Evolutionary conservation across 225 moss, liverwort and hornwort species (phyloP).

Genomic region (Physcomitrellopsis africana): DNA sequence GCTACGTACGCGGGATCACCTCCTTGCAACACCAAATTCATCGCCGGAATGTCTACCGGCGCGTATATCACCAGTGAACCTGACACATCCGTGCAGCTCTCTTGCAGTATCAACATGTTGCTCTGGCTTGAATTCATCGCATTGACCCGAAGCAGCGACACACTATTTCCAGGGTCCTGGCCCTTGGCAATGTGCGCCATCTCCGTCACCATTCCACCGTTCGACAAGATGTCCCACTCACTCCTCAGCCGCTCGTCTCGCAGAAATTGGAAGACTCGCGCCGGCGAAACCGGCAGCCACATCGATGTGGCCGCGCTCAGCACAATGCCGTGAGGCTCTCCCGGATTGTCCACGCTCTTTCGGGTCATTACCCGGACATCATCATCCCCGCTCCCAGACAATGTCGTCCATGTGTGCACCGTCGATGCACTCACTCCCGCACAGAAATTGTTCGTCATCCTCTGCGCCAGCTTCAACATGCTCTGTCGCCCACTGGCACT

Average conservation of each 20-base stretch:
- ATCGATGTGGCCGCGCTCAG: conserved; percentile 91
- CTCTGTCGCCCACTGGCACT: conserved; percentile 65
- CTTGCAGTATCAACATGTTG: conserved; percentile 70
- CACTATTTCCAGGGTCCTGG: conserved; percentile 63
- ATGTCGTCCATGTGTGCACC: conserved; percentile 85
- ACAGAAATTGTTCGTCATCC: conserved; percentile 98
- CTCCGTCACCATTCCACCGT: conserved; percentile 62
- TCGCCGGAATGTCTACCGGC: conserved; percentile 67
- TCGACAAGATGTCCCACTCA: conserved; percentile 67
- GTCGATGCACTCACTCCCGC: conserved; percentile 92
- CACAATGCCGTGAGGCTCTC: conserved; percentile 94
- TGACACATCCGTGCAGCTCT: conserved; percentile 68
- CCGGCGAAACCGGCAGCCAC: conserved; percentile 75
- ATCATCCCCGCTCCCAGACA: conserved; percentile 82
- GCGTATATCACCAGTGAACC: conserved; percentile 65
- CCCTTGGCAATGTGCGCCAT: conserved; percentile 69
- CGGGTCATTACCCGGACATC: conserved; percentile 99
- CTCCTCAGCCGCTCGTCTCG: conserved; percentile 61
- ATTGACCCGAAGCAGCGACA: conserved; percentile 63
- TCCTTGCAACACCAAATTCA: conserved; percentile 64
- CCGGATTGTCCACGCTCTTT: conserved; percentile 95
- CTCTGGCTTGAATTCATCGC: conserved; percentile 59
- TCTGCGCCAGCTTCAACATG: conserved; percentile 90
- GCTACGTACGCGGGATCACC: conserved; percentile 64
- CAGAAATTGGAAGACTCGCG: conserved; percentile 55